phyloP scores from a whole-genome alignment of 2,329 filamentous ascomycete species.

The Tympanopsis confertula region DNA sequence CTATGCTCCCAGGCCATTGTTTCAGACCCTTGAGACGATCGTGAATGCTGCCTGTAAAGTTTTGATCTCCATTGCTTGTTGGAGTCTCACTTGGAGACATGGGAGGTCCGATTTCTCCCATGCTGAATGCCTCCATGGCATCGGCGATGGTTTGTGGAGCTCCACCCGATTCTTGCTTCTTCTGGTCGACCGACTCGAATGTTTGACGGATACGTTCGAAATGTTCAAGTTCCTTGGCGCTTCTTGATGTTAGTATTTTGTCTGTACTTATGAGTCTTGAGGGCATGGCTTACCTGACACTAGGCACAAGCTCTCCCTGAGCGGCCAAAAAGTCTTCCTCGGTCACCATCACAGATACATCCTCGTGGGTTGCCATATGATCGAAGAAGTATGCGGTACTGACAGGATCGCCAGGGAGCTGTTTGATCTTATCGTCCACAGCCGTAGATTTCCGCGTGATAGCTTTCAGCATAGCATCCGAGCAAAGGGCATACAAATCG shows the following conservation, averaged over 20 bases:
- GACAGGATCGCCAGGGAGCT: slow-evolving; percentile 45
- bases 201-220: slow-evolving; percentile 73
- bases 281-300: slow-evolving; percentile 54
- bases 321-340: slow-evolving; percentile 81
- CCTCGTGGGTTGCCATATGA: slow-evolving; percentile 70
- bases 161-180: slow-evolving; percentile 24
- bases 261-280: no score
- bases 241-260: neutral
- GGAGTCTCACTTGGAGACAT: no score
- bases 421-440: slow-evolving; percentile 73
- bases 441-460: slow-evolving; percentile 78
- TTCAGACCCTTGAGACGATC: no score
- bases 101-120: no score
- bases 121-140: neutral
- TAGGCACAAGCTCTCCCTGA: slow-evolving; percentile 76
- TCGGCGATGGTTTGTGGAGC: neutral
- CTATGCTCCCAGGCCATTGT: no score
- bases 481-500: slow-evolving; percentile 93
- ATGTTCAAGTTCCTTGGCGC: slow-evolving; percentile 75
- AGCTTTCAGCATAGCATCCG: slow-evolving; percentile 96
- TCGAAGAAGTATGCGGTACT: slow-evolving; percentile 94
- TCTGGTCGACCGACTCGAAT: slow-evolving; percentile 60
- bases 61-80: neutral
- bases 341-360: slow-evolving; percentile 76
- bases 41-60: neutral